phyloP scores from a whole-genome alignment of 164 flowering plant genomes.

The Brasenia schreberi region DNA sequence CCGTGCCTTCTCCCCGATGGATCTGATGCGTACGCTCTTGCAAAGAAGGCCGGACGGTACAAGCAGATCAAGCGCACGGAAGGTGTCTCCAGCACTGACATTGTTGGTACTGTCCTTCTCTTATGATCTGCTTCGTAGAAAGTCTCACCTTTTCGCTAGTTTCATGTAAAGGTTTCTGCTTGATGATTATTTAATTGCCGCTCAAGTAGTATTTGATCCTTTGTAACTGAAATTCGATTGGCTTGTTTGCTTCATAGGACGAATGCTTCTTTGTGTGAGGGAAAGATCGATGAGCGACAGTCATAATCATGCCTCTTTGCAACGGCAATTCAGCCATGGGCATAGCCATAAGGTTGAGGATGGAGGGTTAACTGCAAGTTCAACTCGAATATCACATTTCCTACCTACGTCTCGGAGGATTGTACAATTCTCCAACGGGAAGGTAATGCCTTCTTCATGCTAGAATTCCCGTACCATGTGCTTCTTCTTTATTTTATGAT shows the following conservation, averaged over 20 bases:
- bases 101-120: slow-evolving; percentile 39
- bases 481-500: too few relatives aligned
- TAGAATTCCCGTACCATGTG: background rate
- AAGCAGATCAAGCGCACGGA: slow-evolving; percentile 64
- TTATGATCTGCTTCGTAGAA: background rate
- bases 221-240: background rate
- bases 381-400: slow-evolving; percentile 46
- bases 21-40: slow-evolving; percentile 54
- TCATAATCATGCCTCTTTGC: slow-evolving; percentile 68
- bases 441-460: slow-evolving; percentile 25
- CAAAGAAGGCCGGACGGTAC: slow-evolving; percentile 58
- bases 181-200: background rate
- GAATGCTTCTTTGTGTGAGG: slow-evolving; percentile 95
- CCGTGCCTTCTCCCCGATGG: slow-evolving; percentile 65
- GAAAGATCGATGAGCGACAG: slow-evolving; percentile 66
- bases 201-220: background rate
- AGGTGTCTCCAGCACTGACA: slow-evolving; percentile 65
- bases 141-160: background rate
- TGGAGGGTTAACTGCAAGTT: slow-evolving; percentile 35
- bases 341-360: slow-evolving; percentile 70
- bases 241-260: background rate
- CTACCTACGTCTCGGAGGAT: slow-evolving; percentile 72
- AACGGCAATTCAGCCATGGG: slow-evolving; percentile 94
- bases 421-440: slow-evolving; percentile 78
- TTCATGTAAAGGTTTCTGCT: background rate